A percentile compares a stretch with the other conserved stretches of the same genome.
These are phyloP conservation scores for Emiliania huxleyi DNA, from an alignment of 78 protist genomes.

Conservation along the genomic window DNA sequence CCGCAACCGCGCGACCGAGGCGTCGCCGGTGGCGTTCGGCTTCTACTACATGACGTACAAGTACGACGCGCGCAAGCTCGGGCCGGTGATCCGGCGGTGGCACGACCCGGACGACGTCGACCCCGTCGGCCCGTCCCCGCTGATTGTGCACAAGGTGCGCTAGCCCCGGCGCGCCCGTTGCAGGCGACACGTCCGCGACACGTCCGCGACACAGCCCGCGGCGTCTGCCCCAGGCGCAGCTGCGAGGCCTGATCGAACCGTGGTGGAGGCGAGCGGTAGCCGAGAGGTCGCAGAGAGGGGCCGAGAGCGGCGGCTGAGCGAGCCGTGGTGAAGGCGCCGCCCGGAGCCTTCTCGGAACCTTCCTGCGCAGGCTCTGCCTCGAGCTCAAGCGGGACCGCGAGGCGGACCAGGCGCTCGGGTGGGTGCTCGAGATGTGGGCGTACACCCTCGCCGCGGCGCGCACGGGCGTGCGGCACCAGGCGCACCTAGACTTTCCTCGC, in stretches of 20 bases:
- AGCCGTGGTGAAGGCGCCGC: no score
- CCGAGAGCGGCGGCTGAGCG: no score
- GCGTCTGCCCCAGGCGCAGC: no score
- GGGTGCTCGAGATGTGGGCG: conserved; percentile 25
- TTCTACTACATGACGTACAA: conserved; percentile 4
- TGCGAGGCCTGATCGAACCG: background rate
- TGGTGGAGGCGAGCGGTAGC: no score
- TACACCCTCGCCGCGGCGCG: background rate
- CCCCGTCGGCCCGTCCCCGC: conserved; percentile 25
- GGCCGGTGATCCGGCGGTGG: background rate
- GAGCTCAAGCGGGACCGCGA: background rate
- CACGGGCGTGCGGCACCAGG: background rate
- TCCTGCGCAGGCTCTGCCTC: background rate
- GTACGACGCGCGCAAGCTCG: background rate
- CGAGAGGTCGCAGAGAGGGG: no score
- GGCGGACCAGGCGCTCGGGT: background rate
- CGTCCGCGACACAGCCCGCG: no score
- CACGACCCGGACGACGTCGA: background rate
- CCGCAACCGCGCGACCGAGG: background rate
- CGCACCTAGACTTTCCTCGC: no score
- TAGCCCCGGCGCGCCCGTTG: no score
- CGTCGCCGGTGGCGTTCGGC: background rate
- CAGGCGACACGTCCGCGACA: no score
- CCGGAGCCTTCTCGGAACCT: no score
- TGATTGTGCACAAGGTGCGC: background rate